Base-by-base conservation (phyloP, 1,284 basidiomycete genomes). In the Cryptococcus sp. region DNA sequence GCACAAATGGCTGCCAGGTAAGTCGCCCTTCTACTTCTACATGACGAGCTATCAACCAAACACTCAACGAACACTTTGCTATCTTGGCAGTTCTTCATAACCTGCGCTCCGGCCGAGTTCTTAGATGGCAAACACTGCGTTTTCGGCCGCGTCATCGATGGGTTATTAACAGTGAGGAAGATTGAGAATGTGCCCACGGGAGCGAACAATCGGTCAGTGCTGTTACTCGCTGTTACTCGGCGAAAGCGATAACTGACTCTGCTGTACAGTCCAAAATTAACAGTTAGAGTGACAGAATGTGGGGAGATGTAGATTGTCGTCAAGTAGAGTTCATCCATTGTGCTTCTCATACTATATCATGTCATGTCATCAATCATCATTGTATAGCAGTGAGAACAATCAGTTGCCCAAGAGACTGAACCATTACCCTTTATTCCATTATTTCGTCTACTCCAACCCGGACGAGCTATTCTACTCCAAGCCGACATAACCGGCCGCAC, bases 171-270 rank as follows among this genome's bases (percentile, higher is more conserved):
- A 0, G 82, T 97, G 52, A 84, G 93, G 62, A 97, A 96, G 77
- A 91, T 97, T 58, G 93, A 97, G 80, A 91, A 93, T 65, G 91
- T 95, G 0, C 85, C 92, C 5, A 96, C 92, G 0, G 94, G 93
- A 5, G 67, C 70, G 17, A 73, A 74, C 60, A 75, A 76, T 58
- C 59, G 69, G 74, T 75, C 44, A 53, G 69, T 67, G 10, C 41
- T n/a, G 20, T 5, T 25, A n/a, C 20, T 29, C 20, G 17, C 20
- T 15, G 23, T 3, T n/a, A 41, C 11, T 34, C 17, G 19, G 25
- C 6, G 22, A 20, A 25, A 29, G 2, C 26, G 37, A 8, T 39
- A 10, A 7, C 40, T 46, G 17, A 16, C 16, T 16, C 1, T 92
- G 56, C 46, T 54, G 10, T 41, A 2, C 47, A 65, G 62, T 53